Evolutionary conservation across 2,329 filamentous ascomycete genomes (phyloP).

Genomic region (Aspergillus caelatus): DNA sequence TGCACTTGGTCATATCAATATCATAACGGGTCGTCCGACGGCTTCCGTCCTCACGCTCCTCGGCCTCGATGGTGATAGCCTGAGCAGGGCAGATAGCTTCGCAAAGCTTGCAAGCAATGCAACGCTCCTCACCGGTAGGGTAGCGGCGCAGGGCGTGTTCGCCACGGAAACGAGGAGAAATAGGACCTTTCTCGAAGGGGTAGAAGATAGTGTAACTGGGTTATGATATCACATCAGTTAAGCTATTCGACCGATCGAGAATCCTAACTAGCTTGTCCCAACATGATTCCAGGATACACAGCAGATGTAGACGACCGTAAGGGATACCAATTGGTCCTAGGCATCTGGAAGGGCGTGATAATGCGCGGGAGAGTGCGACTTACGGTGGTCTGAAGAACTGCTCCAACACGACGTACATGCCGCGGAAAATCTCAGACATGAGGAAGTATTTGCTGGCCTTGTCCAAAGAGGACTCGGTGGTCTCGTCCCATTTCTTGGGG

Average conservation of each 20-base stretch:
- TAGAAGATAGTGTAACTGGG: conserved; percentile 97
- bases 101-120: conserved; percentile 99
- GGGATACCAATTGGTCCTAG: not conserved
- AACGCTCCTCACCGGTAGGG: conserved; percentile 95
- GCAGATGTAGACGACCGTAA: not conserved
- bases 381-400: conserved; percentile 98
- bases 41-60: conserved; percentile 94
- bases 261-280: not conserved
- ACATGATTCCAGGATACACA: not conserved
- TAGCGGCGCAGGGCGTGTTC: conserved; percentile 96
- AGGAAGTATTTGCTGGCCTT: conserved; percentile 92
- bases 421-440: conserved; percentile 90
- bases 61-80: conserved; percentile 98
- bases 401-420: conserved; percentile 97
- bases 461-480: conserved; percentile 75
- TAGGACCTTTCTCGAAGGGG: conserved; percentile 98
- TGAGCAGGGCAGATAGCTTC: conserved; percentile 97
- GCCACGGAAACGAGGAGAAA: conserved; percentile 96
- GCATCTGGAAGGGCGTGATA: not conserved
- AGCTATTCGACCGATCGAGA: not conserved
- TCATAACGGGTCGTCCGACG: conserved; percentile 96
- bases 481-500: conserved; percentile 77
- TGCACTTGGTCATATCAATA: conserved; percentile 99
- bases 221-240: conserved; percentile 4
- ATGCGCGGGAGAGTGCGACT: conserved; percentile 49